phyloP scores from a whole-genome alignment of 164 flowering plant genomes.

The Magnolia kwangsiensis region DNA sequence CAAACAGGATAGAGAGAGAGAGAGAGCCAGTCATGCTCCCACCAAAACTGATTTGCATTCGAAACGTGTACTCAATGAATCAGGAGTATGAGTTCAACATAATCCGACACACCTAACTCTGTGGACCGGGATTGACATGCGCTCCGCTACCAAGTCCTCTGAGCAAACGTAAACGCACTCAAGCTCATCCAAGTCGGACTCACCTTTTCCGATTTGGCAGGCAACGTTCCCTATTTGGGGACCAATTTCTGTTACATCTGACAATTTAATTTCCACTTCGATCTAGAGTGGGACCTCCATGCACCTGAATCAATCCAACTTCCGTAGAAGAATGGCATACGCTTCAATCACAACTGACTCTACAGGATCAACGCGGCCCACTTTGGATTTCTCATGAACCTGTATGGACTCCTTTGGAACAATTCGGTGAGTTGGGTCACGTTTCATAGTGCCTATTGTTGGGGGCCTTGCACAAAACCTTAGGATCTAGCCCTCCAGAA shows the following conservation, averaged over 20 bases:
- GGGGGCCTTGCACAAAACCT: no score
- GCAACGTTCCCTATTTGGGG: constrained; percentile 45
- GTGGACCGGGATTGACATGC: no score
- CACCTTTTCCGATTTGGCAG: constrained; percentile 43
- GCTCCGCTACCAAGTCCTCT: constrained; percentile 32
- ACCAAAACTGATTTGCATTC: no score
- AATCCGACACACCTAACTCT: no score
- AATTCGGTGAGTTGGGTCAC: constrained; percentile 52
- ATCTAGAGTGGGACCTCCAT: constrained; percentile 29
- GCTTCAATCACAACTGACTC: constrained; percentile 39
- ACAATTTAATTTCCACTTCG: constrained; percentile 61
- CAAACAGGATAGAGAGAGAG: no score
- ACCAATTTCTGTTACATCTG: constrained; percentile 31
- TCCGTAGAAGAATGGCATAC: constrained; percentile 42
- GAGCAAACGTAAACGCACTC: constrained; percentile 43
- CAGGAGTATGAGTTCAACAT: no score
- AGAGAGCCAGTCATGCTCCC: no score
- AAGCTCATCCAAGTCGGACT: constrained; percentile 57
- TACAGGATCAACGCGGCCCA: constrained; percentile 37
- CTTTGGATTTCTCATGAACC: constrained; percentile 53
- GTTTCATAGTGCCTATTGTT: constrained; percentile 56
- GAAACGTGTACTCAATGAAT: no score
- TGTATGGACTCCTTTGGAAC: constrained; percentile 48
- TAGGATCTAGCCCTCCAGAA: no score
- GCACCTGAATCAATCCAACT: constrained; percentile 43